Evolutionary conservation across 805 yeast genomes (phyloP), one percentile per base, ranked within the genome.

Genomic region (Saccharomyces cerevisiae): DNA sequence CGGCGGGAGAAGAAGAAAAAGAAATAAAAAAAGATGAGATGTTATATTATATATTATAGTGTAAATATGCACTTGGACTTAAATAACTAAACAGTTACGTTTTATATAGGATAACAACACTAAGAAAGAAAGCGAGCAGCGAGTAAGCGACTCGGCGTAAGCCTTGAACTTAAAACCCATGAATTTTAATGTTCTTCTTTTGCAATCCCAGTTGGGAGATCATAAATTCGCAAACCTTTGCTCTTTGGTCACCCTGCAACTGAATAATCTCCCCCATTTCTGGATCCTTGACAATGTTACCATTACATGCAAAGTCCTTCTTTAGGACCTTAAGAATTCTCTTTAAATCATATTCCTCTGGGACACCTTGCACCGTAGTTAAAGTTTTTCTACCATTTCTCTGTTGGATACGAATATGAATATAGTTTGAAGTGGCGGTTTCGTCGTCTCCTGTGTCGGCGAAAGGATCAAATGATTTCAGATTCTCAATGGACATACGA

Each of bases 371-470:
- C 59, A 92, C 98, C 46, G 99, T 92, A 62, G 99, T 92, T 72
- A 92, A 83, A 60, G 98, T 92, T 78, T 92, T 92, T 79, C 98
- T 91, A 72, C 99, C 99, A 79, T 94, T 92, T 81, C 99, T 92
- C 79, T 92, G 99, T 78, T 92, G 99, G 73, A 95, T 92, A 81
- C 99, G 95, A 74, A 92, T 87, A 76, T 91, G 99, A 75, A 92
- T 89, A 78, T 91, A 89, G 79, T 89, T 90, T 57, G 95, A 84
- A 70, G 96, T 87, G 77, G 92, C 92, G 66, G 96, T 87, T 75
- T 92, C 97, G 78, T 94, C 95, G 83, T 92, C 98, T 80, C 97
- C 98, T 77, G 97, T 91, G 76, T 92, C 99, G 85, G 98, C 97
- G 85, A 92, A 92, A 60, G 99, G 99, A 78, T 92, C 96, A 78